phyloP scores from a whole-genome alignment of 495 filamentous ascomycete species.

The Ramalina peruviana region DNA sequence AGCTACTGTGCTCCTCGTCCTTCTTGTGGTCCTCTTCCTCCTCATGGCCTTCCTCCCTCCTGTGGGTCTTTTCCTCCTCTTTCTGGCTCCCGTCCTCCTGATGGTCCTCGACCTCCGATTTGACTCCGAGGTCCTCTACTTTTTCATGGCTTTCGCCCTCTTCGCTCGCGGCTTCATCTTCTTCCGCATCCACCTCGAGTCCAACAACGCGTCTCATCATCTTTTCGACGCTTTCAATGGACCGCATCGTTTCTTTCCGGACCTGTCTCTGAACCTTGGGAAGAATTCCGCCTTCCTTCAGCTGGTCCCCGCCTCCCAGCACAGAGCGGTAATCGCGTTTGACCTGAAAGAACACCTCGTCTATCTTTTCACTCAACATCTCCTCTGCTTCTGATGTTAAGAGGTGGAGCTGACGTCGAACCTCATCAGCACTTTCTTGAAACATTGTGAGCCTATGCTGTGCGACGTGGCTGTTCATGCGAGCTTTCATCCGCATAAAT shows the following conservation, averaged over 20 bases:
- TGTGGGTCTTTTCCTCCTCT: background rate
- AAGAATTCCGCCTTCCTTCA: constrained; percentile 6
- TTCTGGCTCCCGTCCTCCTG: background rate
- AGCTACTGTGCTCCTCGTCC: background rate
- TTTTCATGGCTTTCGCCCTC: background rate
- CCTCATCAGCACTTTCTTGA: constrained; percentile 23
- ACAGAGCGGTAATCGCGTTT: constrained; percentile 28
- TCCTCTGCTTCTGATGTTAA: constrained; percentile 25
- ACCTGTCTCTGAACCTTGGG: constrained; percentile 9
- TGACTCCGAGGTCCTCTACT: background rate
- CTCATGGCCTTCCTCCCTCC: background rate
- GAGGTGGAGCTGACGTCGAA: constrained; percentile 22
- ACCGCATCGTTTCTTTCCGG: constrained; percentile 8
- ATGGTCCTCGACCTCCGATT: background rate
- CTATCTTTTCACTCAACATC: constrained; percentile 23
- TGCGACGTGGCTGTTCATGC: constrained; percentile 38
- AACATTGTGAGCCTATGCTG: constrained; percentile 36
- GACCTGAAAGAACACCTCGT: constrained; percentile 29
- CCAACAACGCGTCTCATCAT: constrained; percentile 8
- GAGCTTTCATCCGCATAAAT: constrained; percentile 39
- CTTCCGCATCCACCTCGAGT: constrained; percentile 8
- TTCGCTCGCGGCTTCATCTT: background rate
- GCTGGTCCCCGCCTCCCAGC: constrained; percentile 15
- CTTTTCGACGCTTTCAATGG: constrained; percentile 10
- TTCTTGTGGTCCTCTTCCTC: background rate